Evolutionary conservation across 139 green algal genomes (phyloP), one percentile per base, ranked within the genome.

Genomic region (Yamagishiella unicocca): DNA sequence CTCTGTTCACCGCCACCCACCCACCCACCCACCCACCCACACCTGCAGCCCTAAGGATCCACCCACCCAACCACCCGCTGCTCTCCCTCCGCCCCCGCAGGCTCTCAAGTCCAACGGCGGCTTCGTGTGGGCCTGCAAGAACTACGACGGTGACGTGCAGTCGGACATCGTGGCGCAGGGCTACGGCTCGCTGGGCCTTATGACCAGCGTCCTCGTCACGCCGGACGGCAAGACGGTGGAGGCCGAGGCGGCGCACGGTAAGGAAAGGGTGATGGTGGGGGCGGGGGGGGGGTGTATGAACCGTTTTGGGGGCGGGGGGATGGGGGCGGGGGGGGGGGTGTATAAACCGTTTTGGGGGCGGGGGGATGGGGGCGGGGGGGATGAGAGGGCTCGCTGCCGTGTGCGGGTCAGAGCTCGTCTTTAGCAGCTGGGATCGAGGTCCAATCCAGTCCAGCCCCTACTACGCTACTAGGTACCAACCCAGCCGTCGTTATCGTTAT

Each of bases 91-190:
- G 7, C 91, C 25, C 27, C 22, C 14, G 4, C 42, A 99, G 92
- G 92, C 92, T n/a, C 92, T 99, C 58, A 99, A 99, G 93, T 96
- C 88, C 31, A 92, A 87, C 50, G 97, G 97, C 61, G 97, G 97
- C 79, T 99, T 98, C 93, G 96, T 99, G 79, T 99, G 97, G 97
- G 97, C 97, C 0, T 99, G 95, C 93, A 99, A 99, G 93, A 99
- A 99, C 93, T 99, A 99, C 88, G 97, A 99, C 78, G 97, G 97
- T 31, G 97, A 99, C 86, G 96, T 98, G 83, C 94, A 97, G 93
- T 64, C 42, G 25, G 92, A 98, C 92, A 98, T 98, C 38, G 95
- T 98, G 45, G 96, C 96, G 25, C 96, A 98, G 89, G 97, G 94
- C 72, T 99, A 98, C 85, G 97, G 97, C 61, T 98, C 94, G 19